phyloP scores from a whole-genome alignment of 192 early-diverging fungal genomes.

The Backusella macrospora region DNA sequence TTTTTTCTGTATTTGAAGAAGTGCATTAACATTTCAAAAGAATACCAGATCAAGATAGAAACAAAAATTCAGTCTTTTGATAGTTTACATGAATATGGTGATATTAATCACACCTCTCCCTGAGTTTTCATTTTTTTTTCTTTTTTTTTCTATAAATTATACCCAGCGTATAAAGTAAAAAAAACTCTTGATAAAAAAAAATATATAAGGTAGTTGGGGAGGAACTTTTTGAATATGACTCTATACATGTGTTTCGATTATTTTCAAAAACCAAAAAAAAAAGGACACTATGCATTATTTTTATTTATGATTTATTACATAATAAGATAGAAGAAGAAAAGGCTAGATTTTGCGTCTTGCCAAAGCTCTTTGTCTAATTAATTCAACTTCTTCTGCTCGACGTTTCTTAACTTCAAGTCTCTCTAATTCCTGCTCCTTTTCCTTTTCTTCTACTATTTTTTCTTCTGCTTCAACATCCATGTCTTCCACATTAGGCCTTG shows the following conservation, averaged over 20 bases:
- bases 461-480: constrained; percentile 14
- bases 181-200: too few relatives aligned
- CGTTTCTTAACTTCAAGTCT: constrained; percentile 34
- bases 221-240: too few relatives aligned
- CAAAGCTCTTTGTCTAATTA: constrained; percentile 48
- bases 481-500: constrained; percentile 19
- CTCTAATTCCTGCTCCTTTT: constrained; percentile 22
- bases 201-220: too few relatives aligned
- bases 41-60: too few relatives aligned
- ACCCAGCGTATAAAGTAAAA: too few relatives aligned
- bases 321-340: background rate
- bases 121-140: too few relatives aligned
- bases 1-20: too few relatives aligned
- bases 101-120: too few relatives aligned
- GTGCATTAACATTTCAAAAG: too few relatives aligned
- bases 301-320: background rate
- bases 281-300: constrained; percentile 1
- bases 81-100: too few relatives aligned
- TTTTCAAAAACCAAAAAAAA: background rate
- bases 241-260: background rate
- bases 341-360: constrained; percentile 28
- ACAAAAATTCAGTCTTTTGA: too few relatives aligned
- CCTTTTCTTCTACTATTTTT: background rate
- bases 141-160: background rate
- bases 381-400: constrained; percentile 43